Evolutionary conservation across 2,329 filamentous ascomycete genomes (phyloP).

Genomic region (Calonectria pseudoturangicola): DNA sequence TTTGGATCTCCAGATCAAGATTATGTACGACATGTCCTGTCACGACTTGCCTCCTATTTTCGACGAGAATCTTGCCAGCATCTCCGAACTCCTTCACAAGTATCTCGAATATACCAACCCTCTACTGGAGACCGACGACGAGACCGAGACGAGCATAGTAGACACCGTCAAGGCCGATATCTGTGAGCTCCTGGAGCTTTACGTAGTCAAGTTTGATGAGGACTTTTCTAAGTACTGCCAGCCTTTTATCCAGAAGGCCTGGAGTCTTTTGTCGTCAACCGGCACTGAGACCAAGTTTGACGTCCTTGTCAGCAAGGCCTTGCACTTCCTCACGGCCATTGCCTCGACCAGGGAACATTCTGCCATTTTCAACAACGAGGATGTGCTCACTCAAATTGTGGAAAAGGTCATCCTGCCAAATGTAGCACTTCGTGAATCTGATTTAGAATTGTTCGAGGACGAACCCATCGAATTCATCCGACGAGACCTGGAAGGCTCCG

Average conservation of each 20-base stretch:
- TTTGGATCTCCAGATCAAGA: constrained; percentile 90
- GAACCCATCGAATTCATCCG: constrained; percentile 99
- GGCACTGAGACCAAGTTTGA: constrained; percentile 95
- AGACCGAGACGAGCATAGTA: constrained; percentile 88
- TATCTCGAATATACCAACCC: constrained; percentile 93
- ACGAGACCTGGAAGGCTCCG: constrained; percentile 94
- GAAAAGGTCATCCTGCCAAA: constrained; percentile 98
- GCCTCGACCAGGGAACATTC: constrained; percentile 87
- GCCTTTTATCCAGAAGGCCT: constrained; percentile 91
- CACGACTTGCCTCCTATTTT: constrained; percentile 97
- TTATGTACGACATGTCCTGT: constrained; percentile 97
- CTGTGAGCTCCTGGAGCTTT: constrained; percentile 91
- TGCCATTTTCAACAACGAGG: constrained; percentile 87
- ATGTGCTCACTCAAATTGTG: constrained; percentile 88
- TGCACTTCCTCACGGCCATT: constrained; percentile 95
- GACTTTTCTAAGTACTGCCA: constrained; percentile 88
- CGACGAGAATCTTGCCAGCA: constrained; percentile 87
- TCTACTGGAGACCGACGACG: constrained; percentile 88
- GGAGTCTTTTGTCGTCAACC: constrained; percentile 91
- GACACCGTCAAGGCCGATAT: constrained; percentile 95
- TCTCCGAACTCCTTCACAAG: constrained; percentile 90
- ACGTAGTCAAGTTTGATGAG: constrained; percentile 96
- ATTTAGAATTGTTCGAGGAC: constrained; percentile 97
- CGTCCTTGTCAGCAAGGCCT: constrained; percentile 92
- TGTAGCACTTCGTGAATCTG: constrained; percentile 91